Base-by-base conservation (phyloP, 208 protist genomes). In the Trypanosoma avium region DNA sequence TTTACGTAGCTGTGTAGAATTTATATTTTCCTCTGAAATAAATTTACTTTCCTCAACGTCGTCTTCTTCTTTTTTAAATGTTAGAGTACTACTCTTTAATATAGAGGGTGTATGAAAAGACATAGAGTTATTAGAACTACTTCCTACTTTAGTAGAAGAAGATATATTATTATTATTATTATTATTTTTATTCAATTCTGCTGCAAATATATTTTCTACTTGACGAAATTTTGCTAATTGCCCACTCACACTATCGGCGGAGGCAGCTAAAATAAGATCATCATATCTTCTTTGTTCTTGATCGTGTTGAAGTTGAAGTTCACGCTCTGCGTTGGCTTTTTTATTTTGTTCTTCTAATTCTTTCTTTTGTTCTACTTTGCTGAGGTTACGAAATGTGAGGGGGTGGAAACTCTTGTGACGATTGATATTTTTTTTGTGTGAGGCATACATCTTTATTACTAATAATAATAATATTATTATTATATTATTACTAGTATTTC, bases 391-490 rank as follows among this genome's bases (percentile, higher is more conserved):
- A 56, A 62, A 75, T n/a, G 82, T 93, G 15, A 95, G 77, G 13
- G 89, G 89, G 67, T 95, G 85, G 60, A 95, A 95, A 57, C 81
- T 88, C 60, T 95, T 95, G 80, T 95, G 89, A 47, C 86, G 77
- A 60, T 95, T 95, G 70, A 95, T 95, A 36, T 95, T 81, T 48
- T 95, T 95, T 49, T 82, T 92, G 78, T 93, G 86, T 1, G 86
- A 76, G 26, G 71, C 70, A 76, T 95, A 95, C 89, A 95, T 95
- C 12, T 10, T 63, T n/a, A 3, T 8, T 24, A 21, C 3, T n/a
- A n/a, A n/a, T n/a, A n/a, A n/a, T n/a, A n/a, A n/a, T n/a, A n/a
- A n/a, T n/a, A n/a, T n/a, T n/a, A n/a, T n/a, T n/a, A n/a, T n/a
- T n/a, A n/a, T n/a, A n/a, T n/a, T n/a, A n/a, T n/a, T n/a, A n/a